Base-by-base conservation (phyloP, 164 flowering plant genomes). In the Dillenia turbinata region DNA sequence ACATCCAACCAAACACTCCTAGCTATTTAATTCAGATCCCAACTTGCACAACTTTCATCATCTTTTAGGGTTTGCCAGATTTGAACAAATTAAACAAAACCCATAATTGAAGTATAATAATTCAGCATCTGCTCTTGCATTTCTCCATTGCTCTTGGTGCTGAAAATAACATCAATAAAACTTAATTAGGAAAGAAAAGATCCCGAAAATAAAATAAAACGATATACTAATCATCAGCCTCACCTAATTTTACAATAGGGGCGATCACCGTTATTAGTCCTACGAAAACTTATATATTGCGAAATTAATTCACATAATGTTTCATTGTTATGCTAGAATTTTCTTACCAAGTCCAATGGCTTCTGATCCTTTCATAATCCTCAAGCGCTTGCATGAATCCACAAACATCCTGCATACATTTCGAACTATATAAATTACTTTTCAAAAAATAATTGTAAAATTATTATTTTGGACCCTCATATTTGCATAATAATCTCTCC, bases 331-430 rank as follows among this genome's bases (percentile, higher is more conserved):
- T 55, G 13, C 47, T 10, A 24, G n/a, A 49, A 40, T 46, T 19
- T 63, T 61, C 77, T 52, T 66, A 86, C 92, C 96, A 62, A 89
- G 92, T 70, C 92, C 92, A 74, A 79, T 82, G 13, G 96, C 90
- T 58, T 89, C 96, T 19, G 88, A 82, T 70, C 89, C 89, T 69
- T 89, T 89, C 96, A 85, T 89, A 52, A 89, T 85, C 43, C 96
- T 82, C 67, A 89, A 59, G 52, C 96, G 84, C 73, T 82, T 87
- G 83, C 92, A 87, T 57, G 92, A 84, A 47, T 78, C 81, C 12
- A 83, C 88, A 64, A 87, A 87, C 92, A 87, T 87, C 81, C 92
- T 85, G 68, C 8, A 66, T 19, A 45, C 54, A 66, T 33, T 33
- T 33, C 40, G 6, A 5, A 33, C 40, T 5, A 33, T 33, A 33